phyloP scores from a whole-genome alignment of 1,284 basidiomycete species.

The Malassezia restricta region DNA sequence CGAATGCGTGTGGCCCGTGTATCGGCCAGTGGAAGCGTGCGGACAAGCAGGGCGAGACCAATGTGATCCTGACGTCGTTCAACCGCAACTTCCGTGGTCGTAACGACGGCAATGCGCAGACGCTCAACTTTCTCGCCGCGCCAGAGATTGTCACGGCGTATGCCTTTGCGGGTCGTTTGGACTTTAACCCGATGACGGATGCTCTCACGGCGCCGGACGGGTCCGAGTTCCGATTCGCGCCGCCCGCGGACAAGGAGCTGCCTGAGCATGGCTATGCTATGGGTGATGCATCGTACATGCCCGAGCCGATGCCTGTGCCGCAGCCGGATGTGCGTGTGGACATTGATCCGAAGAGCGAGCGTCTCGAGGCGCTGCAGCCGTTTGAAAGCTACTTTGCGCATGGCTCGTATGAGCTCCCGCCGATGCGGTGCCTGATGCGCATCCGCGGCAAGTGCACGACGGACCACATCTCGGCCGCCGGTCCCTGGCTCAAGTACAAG shows the following conservation, averaged over 20 bases:
- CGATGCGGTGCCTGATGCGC: constrained; percentile 61
- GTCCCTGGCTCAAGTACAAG: constrained; percentile 85
- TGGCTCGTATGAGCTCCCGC: constrained; percentile 61
- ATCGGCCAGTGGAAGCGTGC: constrained; percentile 98
- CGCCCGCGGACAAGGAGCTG: constrained; percentile 73
- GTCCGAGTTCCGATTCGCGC: constrained; percentile 65
- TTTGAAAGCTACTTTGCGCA: constrained; percentile 66
- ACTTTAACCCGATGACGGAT: constrained; percentile 88
- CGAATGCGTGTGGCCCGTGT: constrained; percentile 97
- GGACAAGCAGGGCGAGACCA: constrained; percentile 78
- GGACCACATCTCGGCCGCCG: constrained; percentile 51
- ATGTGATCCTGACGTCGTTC: constrained; percentile 93
- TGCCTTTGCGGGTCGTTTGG: constrained; percentile 82
- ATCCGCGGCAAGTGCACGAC: constrained; percentile 97
- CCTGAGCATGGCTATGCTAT: constrained; percentile 70
- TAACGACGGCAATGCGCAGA: constrained; percentile 88
- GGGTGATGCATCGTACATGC: constrained; percentile 68
- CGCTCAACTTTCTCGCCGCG: constrained; percentile 97
- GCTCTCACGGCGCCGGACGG: constrained; percentile 64
- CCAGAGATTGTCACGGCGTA: constrained; percentile 88
- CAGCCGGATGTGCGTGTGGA: constrained; percentile 62
- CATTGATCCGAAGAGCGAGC: constrained; percentile 49
- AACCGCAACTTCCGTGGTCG: constrained; percentile 96
- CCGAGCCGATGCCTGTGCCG: constrained; percentile 58
- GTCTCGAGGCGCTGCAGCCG: constrained; percentile 76